Conservation (phyloP, 2,329 filamentous ascomycete species). For the Thermochaetoides dissita region DNA sequence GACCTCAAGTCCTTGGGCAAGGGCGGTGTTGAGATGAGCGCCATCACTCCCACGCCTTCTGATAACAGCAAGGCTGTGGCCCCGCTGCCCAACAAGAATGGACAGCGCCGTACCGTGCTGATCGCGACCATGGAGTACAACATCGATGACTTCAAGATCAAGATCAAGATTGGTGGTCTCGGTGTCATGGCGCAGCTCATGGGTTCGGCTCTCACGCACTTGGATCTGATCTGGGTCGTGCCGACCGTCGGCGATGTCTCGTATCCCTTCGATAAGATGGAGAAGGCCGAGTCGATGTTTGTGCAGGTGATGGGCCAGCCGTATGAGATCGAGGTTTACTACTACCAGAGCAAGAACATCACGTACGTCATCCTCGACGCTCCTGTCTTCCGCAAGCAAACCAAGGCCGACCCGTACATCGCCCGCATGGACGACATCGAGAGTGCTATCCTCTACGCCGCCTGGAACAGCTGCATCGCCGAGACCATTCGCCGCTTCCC, state of each 20-base stretch:
- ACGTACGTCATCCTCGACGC: conserved; percentile 55
- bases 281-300: conserved; percentile 44
- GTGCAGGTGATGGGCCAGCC: conserved; percentile 46
- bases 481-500: conserved; percentile 46
- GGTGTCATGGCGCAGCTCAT: conserved; percentile 59
- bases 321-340: conserved; percentile 50
- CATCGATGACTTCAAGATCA: conserved; percentile 56
- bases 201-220: conserved; percentile 50
- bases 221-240: conserved; percentile 53
- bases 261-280: conserved; percentile 40
- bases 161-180: conserved; percentile 57
- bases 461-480: conserved; percentile 58
- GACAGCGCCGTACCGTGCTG: conserved; percentile 38
- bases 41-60: conserved; percentile 9
- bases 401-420: conserved; percentile 49
- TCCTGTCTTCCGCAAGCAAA: conserved; percentile 51
- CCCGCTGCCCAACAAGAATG: conserved; percentile 4
- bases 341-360: conserved; percentile 49
- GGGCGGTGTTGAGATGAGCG: conserved; percentile 12
- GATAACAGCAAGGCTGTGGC: conserved; percentile 8
- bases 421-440: conserved; percentile 56
- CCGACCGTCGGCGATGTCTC: conserved; percentile 49
- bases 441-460: conserved; percentile 54
- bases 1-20: conserved; percentile 21
- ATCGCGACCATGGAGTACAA: conserved; percentile 62